phyloP scores from a whole-genome alignment of 495 filamentous ascomycete genomes.

The Chlorociboria aeruginascens region DNA sequence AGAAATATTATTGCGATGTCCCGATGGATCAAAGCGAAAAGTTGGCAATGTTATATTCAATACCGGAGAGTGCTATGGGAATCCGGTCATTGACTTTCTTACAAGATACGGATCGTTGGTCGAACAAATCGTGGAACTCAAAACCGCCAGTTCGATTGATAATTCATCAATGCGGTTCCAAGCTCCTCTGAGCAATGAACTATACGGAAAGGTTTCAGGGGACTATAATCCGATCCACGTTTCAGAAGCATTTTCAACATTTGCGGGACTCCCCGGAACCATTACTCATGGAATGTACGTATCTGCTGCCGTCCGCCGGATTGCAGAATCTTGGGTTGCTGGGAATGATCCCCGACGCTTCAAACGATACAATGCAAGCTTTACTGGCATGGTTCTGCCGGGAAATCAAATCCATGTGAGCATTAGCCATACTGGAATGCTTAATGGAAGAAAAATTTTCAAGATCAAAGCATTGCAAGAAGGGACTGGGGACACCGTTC shows the following conservation, averaged over 20 bases:
- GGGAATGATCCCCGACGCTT: neutral
- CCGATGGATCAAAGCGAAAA: constrained; percentile 38
- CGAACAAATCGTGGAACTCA: constrained; percentile 84
- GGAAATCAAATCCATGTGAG: constrained; percentile 23
- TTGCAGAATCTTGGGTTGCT: neutral
- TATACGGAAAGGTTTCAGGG: constrained; percentile 85
- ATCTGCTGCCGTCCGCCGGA: neutral
- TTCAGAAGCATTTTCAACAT: neutral
- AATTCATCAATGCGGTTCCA: constrained; percentile 36
- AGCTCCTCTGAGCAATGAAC: constrained; percentile 76
- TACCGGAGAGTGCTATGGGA: constrained; percentile 75
- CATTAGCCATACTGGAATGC: constrained; percentile 26
- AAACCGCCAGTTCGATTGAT: constrained; percentile 69
- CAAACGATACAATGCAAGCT: constrained; percentile 4
- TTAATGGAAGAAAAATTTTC: constrained; percentile 24
- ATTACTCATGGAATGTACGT: constrained; percentile 9
- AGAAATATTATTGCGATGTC: constrained; percentile 89
- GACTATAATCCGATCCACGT: constrained; percentile 31
- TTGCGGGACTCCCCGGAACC: neutral
- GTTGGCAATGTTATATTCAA: constrained; percentile 80
- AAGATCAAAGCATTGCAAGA: constrained; percentile 19
- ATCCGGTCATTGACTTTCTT: constrained; percentile 91
- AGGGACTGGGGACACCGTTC: constrained; percentile 20
- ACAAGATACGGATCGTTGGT: constrained; percentile 65
- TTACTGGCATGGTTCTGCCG: constrained; percentile 27